Base-by-base conservation (phyloP, 2,329 filamentous ascomycete genomes). In the Colletotrichum gigasporum region DNA sequence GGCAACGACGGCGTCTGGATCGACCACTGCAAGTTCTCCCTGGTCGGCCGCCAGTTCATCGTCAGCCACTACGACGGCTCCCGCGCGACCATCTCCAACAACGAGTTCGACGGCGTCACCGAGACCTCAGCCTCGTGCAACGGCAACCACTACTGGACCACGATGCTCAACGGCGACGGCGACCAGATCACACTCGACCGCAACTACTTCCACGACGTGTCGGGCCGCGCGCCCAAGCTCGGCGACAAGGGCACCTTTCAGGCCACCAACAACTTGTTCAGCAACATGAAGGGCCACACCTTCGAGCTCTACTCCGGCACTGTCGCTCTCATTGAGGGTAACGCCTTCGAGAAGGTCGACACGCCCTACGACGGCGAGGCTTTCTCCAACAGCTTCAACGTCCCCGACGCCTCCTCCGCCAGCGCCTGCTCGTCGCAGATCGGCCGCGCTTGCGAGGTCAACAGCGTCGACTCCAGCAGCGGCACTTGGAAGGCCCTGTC, bases 231-330 rank as follows among this genome's bases (percentile, higher is more conserved):
- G 7, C 72, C 72, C 32, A 71, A 73, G 66, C 73, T 84, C 12
- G 73, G 72, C 2, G 20, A 26, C 52, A 69, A 51, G 22, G 67
- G 66, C 7, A 67, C 65, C 16, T 70, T 74, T 64, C 70, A 73
- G 12, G 70, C 69, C 12, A 57, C 62, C 66, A 74, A 73, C 69
- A 73, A 73, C 69, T 67, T 66, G 39, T 74, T 74, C 51, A 66
- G 62, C 35, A 71, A 70, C 56, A 73, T 73, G 68, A 64, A 70
- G 24, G 72, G 71, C 22, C 85, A 87, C 71, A 85, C 80, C 16
- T 78, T 81, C 12, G 85, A 88, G 75, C 86, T 76, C 59, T 76
- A 85, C 68, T 80, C 71, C 10, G 69, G 75, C 30, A 67, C 65
- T 4, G 66, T 60, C 0, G 69, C 69, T 0, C 67, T 73, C 5